These are phyloP conservation scores for Butyriboletus loyo DNA, from an alignment of 768 basidiomycete species.

Conservation along the genomic window DNA sequence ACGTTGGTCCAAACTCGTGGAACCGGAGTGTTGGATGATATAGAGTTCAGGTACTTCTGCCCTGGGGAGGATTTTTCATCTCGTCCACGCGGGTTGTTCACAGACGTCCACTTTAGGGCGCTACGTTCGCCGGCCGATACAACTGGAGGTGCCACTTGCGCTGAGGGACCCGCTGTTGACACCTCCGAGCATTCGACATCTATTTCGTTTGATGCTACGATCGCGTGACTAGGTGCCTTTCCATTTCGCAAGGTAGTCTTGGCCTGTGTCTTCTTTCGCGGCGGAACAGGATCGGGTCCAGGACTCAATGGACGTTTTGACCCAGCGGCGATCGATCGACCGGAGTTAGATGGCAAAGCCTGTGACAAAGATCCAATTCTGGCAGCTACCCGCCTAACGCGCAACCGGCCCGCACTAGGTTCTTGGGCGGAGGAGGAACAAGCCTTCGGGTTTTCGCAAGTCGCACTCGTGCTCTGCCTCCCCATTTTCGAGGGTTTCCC, in stretches of 20 bases:
- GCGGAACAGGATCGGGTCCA: background rate
- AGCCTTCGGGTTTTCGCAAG: background rate
- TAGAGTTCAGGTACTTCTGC: background rate
- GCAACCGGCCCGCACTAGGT: background rate
- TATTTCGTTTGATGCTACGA: background rate
- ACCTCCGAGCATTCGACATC: background rate
- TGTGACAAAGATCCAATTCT: background rate
- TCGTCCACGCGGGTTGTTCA: constrained; percentile 1
- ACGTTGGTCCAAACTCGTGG: constrained; percentile 31
- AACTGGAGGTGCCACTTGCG: background rate
- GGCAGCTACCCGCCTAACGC: background rate
- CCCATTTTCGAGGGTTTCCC: background rate
- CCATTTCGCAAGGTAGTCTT: background rate
- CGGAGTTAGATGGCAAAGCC: background rate
- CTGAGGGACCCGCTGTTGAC: background rate
- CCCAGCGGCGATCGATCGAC: background rate
- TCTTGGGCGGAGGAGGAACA: background rate
- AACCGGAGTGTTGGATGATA: background rate
- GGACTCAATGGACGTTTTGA: constrained; percentile 21
- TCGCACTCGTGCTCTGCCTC: background rate
- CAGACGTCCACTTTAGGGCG: constrained; percentile 19
- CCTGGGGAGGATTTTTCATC: background rate
- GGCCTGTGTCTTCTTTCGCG: constrained; percentile 9
- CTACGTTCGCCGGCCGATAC: background rate
- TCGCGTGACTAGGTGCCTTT: background rate